Evolutionary conservation across 306 rosid genomes (phyloP).

Genomic region (Inga laurina): DNA sequence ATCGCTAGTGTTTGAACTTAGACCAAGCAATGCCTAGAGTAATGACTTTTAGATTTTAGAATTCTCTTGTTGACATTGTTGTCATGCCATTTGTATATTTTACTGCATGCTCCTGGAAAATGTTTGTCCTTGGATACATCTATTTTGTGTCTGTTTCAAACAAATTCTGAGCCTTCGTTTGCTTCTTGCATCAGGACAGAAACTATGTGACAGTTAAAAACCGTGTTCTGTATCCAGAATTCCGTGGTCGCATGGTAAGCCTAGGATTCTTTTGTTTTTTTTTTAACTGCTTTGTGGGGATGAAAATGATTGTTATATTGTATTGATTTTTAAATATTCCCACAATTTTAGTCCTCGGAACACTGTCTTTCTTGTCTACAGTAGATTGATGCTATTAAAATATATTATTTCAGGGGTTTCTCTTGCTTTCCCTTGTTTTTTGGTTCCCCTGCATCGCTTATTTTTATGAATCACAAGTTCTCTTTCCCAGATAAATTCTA

Average conservation of each 20-base stretch:
- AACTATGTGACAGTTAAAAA: conserved; percentile 75
- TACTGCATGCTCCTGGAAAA: conserved; percentile 24
- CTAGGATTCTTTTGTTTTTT: conserved; percentile 21
- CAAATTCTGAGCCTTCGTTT: conserved; percentile 25
- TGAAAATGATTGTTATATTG: conserved; percentile 15
- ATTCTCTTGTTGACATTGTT: conserved; percentile 20
- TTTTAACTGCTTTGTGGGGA: conserved; percentile 11
- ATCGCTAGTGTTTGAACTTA: neutral
- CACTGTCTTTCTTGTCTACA: neutral
- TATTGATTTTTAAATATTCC: conserved; percentile 14
- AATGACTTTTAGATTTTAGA: conserved; percentile 10
- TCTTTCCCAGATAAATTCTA: neutral
- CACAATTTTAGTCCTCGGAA: neutral
- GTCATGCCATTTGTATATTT: conserved; percentile 4
- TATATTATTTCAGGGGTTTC: neutral
- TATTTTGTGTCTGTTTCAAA: conserved; percentile 18
- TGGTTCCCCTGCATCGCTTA: neutral
- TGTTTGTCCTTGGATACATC: conserved; percentile 3
- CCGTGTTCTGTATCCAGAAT: conserved; percentile 87
- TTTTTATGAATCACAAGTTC: neutral
- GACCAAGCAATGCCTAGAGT: neutral
- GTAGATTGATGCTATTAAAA: neutral
- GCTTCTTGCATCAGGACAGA: conserved; percentile 70
- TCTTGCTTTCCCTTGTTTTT: neutral
- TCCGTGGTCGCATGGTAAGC: conserved; percentile 98